Conservation (phyloP, 1,284 basidiomycete species). For the Kalmanozyma brasiliensis region DNA sequence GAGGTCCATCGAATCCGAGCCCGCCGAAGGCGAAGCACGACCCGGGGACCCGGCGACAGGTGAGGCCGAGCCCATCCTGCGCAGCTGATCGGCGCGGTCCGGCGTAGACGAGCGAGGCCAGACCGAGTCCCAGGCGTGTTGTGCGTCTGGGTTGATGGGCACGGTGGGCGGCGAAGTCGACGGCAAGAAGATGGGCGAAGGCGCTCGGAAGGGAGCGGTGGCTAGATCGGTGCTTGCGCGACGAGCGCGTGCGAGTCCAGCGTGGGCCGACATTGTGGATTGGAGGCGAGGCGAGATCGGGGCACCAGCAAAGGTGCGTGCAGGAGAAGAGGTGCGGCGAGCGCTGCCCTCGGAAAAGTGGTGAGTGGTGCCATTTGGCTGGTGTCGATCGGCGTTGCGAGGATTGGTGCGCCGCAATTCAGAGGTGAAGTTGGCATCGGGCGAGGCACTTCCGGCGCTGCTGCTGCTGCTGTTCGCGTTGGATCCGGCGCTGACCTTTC, state of each 20-base stretch:
- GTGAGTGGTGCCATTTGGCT: constrained; percentile 23
- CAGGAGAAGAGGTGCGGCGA: constrained; percentile 47
- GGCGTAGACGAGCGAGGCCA: constrained; percentile 52
- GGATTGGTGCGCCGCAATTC: constrained; percentile 22
- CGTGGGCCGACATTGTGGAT: constrained; percentile 38
- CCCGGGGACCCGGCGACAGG: constrained; percentile 35
- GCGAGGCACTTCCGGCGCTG: constrained; percentile 34
- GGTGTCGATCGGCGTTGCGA: constrained; percentile 24
- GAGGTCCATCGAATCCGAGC: constrained; percentile 28
- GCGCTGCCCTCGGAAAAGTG: constrained; percentile 21
- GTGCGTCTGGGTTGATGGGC: constrained; percentile 44
- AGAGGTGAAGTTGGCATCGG: constrained; percentile 26
- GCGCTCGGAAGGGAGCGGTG: constrained; percentile 29
- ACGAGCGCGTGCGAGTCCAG: constrained; percentile 32
- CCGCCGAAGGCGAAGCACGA: constrained; percentile 25
- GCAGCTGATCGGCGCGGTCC: constrained; percentile 35
- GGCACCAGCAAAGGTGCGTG: constrained; percentile 33
- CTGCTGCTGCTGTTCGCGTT: constrained; percentile 25
- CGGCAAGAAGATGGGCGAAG: constrained; percentile 43
- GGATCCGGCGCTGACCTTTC: constrained; percentile 39
- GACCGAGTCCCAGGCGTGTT: constrained; percentile 58
- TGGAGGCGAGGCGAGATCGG: constrained; percentile 56
- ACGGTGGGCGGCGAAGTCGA: constrained; percentile 30
- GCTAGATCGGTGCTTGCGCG: constrained; percentile 30
- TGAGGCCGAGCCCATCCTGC: constrained; percentile 37